Base-by-base conservation (phyloP, 2,329 filamentous ascomycete species). In the Colletotrichum brevisporum region DNA sequence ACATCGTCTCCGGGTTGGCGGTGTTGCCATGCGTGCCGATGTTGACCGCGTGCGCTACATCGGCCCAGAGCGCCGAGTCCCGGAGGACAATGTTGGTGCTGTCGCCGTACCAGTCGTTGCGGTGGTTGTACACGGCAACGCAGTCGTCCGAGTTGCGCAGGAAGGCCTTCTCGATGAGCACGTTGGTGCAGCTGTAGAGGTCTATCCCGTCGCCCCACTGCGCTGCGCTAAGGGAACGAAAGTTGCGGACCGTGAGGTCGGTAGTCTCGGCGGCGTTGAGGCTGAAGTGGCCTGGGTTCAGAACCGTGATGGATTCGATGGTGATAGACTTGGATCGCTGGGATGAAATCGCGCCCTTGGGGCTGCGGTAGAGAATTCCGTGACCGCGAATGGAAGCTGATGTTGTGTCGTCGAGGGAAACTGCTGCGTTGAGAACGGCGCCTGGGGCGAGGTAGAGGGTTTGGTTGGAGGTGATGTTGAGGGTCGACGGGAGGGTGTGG, bases 1-100 rank as follows among this genome's bases (percentile, higher is more conserved):
- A 66, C 64, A 77, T 73, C 0, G 74, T 78, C 72, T 80, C 78
- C 0, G 78, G 77, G 16, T 70, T 71, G 10, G 63, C 69, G 0
- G 76, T 70, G 58, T 78, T 78, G 2, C 78, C 78, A 41, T 79
- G 78, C 16, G 77, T 79, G 3, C 78, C 78, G n/a, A 79, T 76
- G 13, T 78, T 77, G 48, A 79, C 77, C 1, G 77, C 74, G 54
- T 79, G 77, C 0, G 77, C 77, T 24, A 76, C 63, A 57, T 78
- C 78, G 0, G 78, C 75, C 71, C 74, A 74, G 16, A 79, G 63
- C 2, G 71, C 63, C 13, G 73, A 77, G 58, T 79, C 73, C 31
- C 74, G 73, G 10, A 79, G 61, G 0, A 75, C 77, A 41, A 80
- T 75, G 31, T 79, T 78, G 6, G 51, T 63, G 1, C 75, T 75